Evolutionary conservation across 495 filamentous ascomycete species (phyloP).

Genomic region (Penicillium verhagenii): DNA sequence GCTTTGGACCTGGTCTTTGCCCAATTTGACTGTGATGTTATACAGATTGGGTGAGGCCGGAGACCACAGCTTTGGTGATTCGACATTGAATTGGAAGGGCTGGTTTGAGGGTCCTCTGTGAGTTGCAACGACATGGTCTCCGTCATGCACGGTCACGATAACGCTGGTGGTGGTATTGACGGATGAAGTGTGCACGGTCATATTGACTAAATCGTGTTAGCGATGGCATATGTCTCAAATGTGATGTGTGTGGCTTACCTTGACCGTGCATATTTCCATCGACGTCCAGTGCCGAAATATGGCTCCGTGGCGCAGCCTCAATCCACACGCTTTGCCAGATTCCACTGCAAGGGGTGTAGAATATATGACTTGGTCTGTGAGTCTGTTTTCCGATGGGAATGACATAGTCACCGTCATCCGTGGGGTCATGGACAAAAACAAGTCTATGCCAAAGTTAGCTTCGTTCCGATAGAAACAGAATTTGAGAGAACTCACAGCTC

Average conservation of each 20-base stretch:
- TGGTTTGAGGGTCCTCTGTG: conserved; percentile 41
- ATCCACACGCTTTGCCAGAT: conserved; percentile 74
- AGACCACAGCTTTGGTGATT: conserved; percentile 56
- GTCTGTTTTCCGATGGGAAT: conserved; percentile 68
- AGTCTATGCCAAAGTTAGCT: conserved; percentile 35
- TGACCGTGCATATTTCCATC: conserved; percentile 58
- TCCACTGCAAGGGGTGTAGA: conserved; percentile 66
- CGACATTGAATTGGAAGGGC: conserved; percentile 52
- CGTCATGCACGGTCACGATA: conserved; percentile 43
- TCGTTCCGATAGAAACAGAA: background rate
- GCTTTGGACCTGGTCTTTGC: conserved; percentile 52
- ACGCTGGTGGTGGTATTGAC: conserved; percentile 31
- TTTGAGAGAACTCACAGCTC: conserved; percentile 45
- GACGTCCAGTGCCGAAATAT: conserved; percentile 56
- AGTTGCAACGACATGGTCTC: conserved; percentile 36
- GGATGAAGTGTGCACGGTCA: conserved; percentile 45
- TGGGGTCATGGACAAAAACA: conserved; percentile 65
- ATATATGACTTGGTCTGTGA: conserved; percentile 58
- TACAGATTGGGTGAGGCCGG: conserved; percentile 61
- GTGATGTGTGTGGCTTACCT: conserved; percentile 35
- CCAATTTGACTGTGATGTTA: conserved; percentile 56
- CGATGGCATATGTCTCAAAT: conserved; percentile 5
- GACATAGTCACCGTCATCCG: conserved; percentile 51
- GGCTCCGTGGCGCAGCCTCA: conserved; percentile 54
- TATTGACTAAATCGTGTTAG: conserved; percentile 41